Evolutionary conservation across 1,139 yeast genomes (phyloP), one percentile per base, ranked within the genome.

Genomic region (Candida sojae): DNA sequence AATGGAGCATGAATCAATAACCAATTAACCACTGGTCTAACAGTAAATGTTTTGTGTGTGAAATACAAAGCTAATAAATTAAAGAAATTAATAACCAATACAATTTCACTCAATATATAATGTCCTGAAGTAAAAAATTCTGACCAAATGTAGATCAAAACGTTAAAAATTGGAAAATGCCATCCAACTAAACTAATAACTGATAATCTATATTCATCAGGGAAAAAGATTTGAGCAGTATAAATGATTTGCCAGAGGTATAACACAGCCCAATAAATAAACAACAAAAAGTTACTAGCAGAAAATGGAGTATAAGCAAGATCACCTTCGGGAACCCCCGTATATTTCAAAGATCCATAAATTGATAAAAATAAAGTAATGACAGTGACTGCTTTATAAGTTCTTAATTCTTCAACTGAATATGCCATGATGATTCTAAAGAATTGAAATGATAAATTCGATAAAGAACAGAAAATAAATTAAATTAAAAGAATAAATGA

Each of bases 241-340:
- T 80, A 86, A 35, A 74, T 62, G 33, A 78, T 60, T 64, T 88
- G 95, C 44, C 78, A 60, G 5, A 81, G 50, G 53, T 79, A 77
- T 39, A 80, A 68, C 32, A 83, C 53, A 1, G 68, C 69, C 92
- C 92, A 87, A 66, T 74, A 88, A 23, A 76, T 67, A 42, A 81
- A 65, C 3, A 81, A 64, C 29, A 84, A 74, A 30, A 83, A 49
- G 32, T 78, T 66, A 56, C 81, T 80, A 25, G 82, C 82, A 3
- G 90, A 80, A 70, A 87, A 88, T 12, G 96, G 93, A 2, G 93
- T 88, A 43, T 51, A 44, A 43, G 71, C 69, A 59, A 79, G 76
- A 42, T 75, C 70, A 28, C 46, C 48, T 43, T 51, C 54, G 25
- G 52, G 50, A 10, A 48, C 49, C 11, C 51, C 50, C 54, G 68